Conservation (phyloP, 257 asterid species). For the Echium plantagineum region DNA sequence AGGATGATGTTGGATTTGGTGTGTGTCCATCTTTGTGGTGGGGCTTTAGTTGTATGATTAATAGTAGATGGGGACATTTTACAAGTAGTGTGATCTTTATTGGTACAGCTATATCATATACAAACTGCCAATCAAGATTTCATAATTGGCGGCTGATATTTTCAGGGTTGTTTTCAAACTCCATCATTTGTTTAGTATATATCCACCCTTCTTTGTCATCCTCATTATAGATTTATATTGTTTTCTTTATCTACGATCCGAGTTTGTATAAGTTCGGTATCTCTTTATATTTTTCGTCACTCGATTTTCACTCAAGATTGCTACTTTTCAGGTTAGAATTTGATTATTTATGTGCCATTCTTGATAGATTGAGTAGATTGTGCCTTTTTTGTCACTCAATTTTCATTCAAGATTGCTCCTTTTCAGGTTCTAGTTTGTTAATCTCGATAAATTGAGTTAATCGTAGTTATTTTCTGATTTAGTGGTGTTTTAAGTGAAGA, state of each 20-base stretch:
- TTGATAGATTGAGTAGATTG: too few relatives aligned
- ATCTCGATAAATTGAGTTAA: neutral
- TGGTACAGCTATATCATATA: conserved; percentile 4
- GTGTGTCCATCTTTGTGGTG: conserved; percentile 5
- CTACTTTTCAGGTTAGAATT: neutral
- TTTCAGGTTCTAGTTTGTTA: neutral
- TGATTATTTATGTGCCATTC: neutral
- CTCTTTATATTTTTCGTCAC: neutral
- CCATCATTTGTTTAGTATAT: neutral
- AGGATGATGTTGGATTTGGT: conserved; percentile 19
- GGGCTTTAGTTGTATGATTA: neutral
- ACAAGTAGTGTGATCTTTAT: conserved; percentile 5
- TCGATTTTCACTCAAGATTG: neutral
- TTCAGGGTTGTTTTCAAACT: neutral
- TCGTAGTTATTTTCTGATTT: neutral
- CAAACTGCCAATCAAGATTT: conserved; percentile 2
- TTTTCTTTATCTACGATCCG: neutral
- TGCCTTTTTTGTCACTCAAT: neutral
- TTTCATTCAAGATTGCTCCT: too few relatives aligned
- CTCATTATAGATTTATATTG: neutral
- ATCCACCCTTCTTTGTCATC: neutral
- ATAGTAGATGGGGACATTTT: conserved; percentile 12
- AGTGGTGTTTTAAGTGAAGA: conserved; percentile 10
- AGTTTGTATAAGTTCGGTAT: neutral
- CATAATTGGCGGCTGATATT: conserved; percentile 7